Evolutionary conservation across 768 basidiomycete genomes (phyloP).

Genomic region (Rhodotorula kratochvilovae): DNA sequence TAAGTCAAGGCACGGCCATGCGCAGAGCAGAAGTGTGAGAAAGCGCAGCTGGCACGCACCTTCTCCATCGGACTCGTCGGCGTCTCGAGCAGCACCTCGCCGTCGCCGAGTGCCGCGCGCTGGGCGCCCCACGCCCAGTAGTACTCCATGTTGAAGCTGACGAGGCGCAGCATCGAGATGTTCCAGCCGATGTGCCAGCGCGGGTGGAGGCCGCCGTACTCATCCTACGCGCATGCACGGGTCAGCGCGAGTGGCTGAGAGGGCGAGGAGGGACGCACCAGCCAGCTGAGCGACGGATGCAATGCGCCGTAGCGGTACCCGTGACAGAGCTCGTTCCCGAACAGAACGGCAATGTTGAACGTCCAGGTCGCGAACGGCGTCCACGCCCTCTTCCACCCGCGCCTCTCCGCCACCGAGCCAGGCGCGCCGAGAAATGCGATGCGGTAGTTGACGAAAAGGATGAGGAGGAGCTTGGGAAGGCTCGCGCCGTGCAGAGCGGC

Average conservation of each 20-base stretch:
- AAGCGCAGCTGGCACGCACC: background rate
- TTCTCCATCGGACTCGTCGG: background rate
- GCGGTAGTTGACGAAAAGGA: slow-evolving; percentile 66
- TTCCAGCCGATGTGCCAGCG: slow-evolving; percentile 94
- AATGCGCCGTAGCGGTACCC: slow-evolving; percentile 68
- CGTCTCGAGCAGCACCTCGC: background rate
- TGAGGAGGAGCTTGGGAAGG: slow-evolving; percentile 67
- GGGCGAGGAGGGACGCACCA: slow-evolving; percentile 55
- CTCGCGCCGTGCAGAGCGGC: slow-evolving; percentile 74
- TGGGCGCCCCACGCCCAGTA: slow-evolving; percentile 61
- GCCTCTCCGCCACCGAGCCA: background rate
- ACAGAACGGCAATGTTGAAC: slow-evolving; percentile 69
- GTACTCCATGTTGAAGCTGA: slow-evolving; percentile 90
- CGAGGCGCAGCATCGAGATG: slow-evolving; percentile 86
- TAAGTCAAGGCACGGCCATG: too few species aligned
- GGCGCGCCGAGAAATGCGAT: slow-evolving; percentile 56
- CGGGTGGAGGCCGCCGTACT: slow-evolving; percentile 64
- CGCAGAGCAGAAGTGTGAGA: too few species aligned
- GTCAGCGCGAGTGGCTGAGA: background rate
- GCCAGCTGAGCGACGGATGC: slow-evolving; percentile 47
- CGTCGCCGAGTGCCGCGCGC: background rate
- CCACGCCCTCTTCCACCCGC: slow-evolving; percentile 39
- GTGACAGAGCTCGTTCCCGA: slow-evolving; percentile 66
- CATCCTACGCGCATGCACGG: slow-evolving; percentile 45
- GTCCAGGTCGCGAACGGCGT: slow-evolving; percentile 59